Evolutionary conservation across 2,329 filamentous ascomycete genomes (phyloP).

Genomic region (Colletotrichum noveboracense): DNA sequence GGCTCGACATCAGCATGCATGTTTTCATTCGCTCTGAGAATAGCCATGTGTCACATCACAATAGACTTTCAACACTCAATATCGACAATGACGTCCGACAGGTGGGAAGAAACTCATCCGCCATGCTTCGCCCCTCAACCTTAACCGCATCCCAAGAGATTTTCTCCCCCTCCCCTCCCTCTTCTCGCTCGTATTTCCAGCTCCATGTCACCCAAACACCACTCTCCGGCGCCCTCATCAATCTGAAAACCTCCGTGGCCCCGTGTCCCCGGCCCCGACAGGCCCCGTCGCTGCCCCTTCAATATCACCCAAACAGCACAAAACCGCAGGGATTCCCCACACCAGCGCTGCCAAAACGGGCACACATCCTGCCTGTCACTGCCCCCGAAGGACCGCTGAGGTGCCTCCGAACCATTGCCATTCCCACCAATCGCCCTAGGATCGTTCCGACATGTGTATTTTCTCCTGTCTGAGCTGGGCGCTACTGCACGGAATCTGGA

Average conservation of each 20-base stretch:
- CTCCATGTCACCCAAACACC: not conserved
- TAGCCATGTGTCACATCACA: not conserved
- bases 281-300: conserved; percentile 7
- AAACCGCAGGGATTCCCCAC: conserved; percentile 8
- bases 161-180: not conserved
- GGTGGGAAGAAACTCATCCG: not conserved
- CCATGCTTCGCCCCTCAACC: not conserved
- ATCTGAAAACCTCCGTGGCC: not conserved
- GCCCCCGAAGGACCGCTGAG: not conserved
- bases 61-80: not conserved
- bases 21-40: not conserved
- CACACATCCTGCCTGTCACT: not conserved
- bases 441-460: not conserved
- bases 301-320: conserved; percentile 10
- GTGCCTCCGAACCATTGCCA: not conserved
- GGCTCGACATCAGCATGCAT: no score
- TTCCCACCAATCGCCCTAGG: conserved; percentile 12
- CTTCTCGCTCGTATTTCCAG: not conserved
- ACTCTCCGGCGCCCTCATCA: not conserved
- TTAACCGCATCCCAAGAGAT: not conserved
- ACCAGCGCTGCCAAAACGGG: not conserved
- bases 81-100: not conserved
- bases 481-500: not conserved
- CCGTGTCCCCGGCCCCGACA: not conserved
- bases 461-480: not conserved